Percentiles rank a stretch among this genome's conserved stretches.
Evolutionary conservation across 1,284 basidiomycete species (phyloP).

Genomic region (Cutaneotrichosporon curvatum): DNA sequence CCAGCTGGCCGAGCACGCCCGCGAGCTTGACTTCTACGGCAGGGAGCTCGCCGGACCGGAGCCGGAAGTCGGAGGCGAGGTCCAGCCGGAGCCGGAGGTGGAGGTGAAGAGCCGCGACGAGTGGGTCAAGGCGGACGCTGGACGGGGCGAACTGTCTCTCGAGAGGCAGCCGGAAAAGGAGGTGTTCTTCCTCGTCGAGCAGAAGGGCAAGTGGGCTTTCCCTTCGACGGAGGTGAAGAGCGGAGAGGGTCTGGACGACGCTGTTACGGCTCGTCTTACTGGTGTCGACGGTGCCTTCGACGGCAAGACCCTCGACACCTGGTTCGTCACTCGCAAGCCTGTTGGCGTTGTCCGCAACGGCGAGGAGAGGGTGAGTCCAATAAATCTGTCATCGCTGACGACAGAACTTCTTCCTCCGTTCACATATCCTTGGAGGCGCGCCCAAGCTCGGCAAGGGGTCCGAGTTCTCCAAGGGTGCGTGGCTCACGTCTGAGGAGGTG

Average conservation of each 20-base stretch:
- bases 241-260: slow-evolving; percentile 39
- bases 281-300: slow-evolving; percentile 32
- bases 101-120: slow-evolving; percentile 25
- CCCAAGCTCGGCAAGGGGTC: slow-evolving; percentile 28
- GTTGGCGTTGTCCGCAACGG: slow-evolving; percentile 33
- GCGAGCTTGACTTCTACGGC: slow-evolving; percentile 66
- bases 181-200: slow-evolving; percentile 70
- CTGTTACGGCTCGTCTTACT: slow-evolving; percentile 25
- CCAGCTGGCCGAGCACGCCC: slow-evolving; percentile 60
- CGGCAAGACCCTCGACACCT: slow-evolving; percentile 41
- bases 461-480: slow-evolving; percentile 28
- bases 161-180: slow-evolving; percentile 78
- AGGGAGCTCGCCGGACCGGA: slow-evolving; percentile 50
- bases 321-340: slow-evolving; percentile 45
- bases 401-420: slow-evolving; percentile 45
- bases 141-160: slow-evolving; percentile 59
- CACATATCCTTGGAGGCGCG: slow-evolving; percentile 43
- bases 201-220: slow-evolving; percentile 64
- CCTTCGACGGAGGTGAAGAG: slow-evolving; percentile 47
- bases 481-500: slow-evolving; percentile 36
- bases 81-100: slow-evolving; percentile 46
- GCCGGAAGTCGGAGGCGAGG: slow-evolving; percentile 55
- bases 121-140: slow-evolving; percentile 31
- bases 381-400: neutral
- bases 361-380: slow-evolving; percentile 32